These are phyloP conservation scores for Solanum arcanum DNA, from an alignment of 257 asterid species.

Conservation along the genomic window DNA sequence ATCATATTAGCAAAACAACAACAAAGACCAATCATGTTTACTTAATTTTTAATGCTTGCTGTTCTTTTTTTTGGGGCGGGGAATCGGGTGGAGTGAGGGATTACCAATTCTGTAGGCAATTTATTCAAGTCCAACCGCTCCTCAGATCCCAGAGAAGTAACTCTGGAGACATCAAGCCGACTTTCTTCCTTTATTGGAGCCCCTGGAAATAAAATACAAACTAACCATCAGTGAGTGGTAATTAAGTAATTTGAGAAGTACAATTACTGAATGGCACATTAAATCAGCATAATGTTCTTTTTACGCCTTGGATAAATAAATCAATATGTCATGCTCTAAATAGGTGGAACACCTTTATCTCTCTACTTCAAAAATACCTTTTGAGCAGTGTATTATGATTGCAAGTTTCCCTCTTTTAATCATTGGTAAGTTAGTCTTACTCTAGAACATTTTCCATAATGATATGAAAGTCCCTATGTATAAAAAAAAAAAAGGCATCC, in stretches of 20 bases:
- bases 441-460: neutral
- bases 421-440: neutral
- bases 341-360: neutral
- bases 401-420: neutral
- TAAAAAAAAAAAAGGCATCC: neutral
- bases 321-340: neutral
- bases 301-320: neutral
- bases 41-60: neutral
- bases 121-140: constrained; percentile 7
- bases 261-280: neutral
- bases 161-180: constrained; percentile 20
- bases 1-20: neutral
- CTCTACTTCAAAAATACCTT: neutral
- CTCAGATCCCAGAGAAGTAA: constrained; percentile 17
- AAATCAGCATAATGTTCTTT: neutral
- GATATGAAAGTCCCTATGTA: neutral
- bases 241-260: neutral
- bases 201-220: neutral
- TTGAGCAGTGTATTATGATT: neutral
- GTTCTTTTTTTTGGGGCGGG: neutral
- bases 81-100: neutral
- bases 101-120: constrained; percentile 10
- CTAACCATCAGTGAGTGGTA: neutral
- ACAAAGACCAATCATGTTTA: neutral
- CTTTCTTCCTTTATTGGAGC: constrained; percentile 4